phyloP scores from a whole-genome alignment of 805 yeast genomes.

The Saccharomycopsis olivae region DNA sequence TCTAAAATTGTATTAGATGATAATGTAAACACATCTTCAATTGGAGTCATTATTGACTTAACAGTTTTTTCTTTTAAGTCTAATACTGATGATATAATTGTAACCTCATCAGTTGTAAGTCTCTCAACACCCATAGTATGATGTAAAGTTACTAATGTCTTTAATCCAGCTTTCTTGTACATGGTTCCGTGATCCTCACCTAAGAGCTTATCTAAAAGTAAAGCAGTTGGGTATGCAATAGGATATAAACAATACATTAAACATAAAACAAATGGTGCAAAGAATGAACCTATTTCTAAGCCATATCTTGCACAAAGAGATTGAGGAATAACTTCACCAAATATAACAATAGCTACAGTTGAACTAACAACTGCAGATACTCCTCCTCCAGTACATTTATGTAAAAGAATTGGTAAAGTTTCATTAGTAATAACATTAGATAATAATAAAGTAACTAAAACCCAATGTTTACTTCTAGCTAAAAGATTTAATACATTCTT shows the following conservation, averaged over 20 bases:
- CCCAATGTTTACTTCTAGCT: constrained; percentile 90
- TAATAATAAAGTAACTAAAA: constrained; percentile 74
- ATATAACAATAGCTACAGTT: constrained; percentile 85
- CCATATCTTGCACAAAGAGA: constrained; percentile 90
- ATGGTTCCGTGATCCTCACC: constrained; percentile 97
- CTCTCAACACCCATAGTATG: constrained; percentile 82
- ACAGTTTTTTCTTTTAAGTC: constrained; percentile 91
- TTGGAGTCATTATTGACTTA: constrained; percentile 85
- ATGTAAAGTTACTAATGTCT: constrained; percentile 87
- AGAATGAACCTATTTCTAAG: constrained; percentile 77
- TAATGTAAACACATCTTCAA: constrained; percentile 81
- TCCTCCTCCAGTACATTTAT: constrained; percentile 91
- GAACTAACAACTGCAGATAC: constrained; percentile 93
- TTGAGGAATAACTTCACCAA: constrained; percentile 96
- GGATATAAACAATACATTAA: constrained; percentile 91
- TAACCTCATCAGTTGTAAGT: constrained; percentile 88
- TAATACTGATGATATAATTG: constrained; percentile 86
- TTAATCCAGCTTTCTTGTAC: constrained; percentile 85
- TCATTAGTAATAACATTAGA: constrained; percentile 91
- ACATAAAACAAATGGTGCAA: constrained; percentile 75
- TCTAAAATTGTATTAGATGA: constrained; percentile 74
- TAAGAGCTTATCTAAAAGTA: constrained; percentile 64
- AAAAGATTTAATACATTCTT: constrained; percentile 60
- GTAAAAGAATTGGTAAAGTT: constrained; percentile 87
- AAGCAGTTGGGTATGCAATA: constrained; percentile 81